Base-by-base conservation (phyloP, 208 protist genomes). In the Wallacemonas sp. region DNA sequence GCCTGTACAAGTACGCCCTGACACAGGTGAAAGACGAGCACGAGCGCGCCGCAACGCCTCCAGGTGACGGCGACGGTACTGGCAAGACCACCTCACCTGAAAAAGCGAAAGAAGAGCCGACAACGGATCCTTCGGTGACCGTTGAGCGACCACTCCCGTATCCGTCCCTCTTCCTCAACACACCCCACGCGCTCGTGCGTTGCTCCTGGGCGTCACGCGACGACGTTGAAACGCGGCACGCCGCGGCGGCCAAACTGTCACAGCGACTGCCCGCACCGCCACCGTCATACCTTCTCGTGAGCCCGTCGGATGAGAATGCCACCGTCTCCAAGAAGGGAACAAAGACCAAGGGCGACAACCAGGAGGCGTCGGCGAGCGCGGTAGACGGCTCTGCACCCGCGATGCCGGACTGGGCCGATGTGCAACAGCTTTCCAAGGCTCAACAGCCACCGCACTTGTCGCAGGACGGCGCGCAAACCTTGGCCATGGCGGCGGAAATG, bases 131-230 rank as follows among this genome's bases (percentile, higher is more conserved):
- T 26, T 33, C 26, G 32, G 41, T n/a, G 29, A 43, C 34, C 1
- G 74, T 23, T 1, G 79, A 76, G 61, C 48, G 68, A 9, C 21
- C 54, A 0, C 70, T 76, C 38, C 84, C 84, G 17, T 83, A 80
- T 33, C 70, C 80, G 12, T 90, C 74, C 4, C 67, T 86, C 9
- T 90, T 90, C 38, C 69, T 90, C 29, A 52, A 85, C 65, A 65
- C 74, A 0, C 78, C 78, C 1, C 36, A 26, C 3, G 17, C 57
- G 5, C 21, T 80, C 21, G 62, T 80, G 14, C 32, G 52, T 19
- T 36, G 36, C 24, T 54, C 41, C 0, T 68, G 62, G 62, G 44
- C 44, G 11, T 32, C 47, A 6, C 14, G n/a, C 4, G 24, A 21
- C 3, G 29, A 44, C 17, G 19, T 27, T 3, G 27, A 27, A 4